A percentile compares a stretch with the other conserved stretches of the same genome.
phyloP scores from a whole-genome alignment of 225 moss, liverwort and hornwort genomes.

The Polytrichum formosum region DNA sequence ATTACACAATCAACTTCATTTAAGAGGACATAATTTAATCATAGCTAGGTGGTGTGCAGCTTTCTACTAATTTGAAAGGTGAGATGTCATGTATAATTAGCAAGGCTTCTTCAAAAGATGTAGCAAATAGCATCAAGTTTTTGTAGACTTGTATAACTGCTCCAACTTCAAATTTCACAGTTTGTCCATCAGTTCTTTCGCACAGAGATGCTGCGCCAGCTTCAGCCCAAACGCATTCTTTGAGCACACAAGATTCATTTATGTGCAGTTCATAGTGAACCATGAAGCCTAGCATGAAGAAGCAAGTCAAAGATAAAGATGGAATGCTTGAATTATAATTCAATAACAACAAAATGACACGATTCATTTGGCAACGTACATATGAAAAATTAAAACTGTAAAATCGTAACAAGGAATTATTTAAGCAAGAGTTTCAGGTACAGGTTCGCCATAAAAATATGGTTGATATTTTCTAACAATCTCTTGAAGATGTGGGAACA shows the following conservation, averaged over 20 bases:
- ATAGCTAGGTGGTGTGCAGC: slow-evolving; percentile 1
- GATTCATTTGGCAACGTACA: no score
- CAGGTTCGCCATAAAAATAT: background rate
- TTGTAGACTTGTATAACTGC: background rate
- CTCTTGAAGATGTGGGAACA: background rate
- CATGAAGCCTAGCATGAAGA: background rate
- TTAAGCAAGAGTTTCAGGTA: background rate
- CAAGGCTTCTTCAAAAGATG: background rate
- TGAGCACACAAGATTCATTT: background rate
- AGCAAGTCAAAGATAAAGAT: background rate
- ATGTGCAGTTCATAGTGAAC: background rate
- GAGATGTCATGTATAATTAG: slow-evolving; percentile 1
- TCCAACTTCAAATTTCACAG: background rate
- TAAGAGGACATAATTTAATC: background rate
- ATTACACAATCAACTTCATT: background rate
- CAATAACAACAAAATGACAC: no score
- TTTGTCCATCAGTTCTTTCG: background rate
- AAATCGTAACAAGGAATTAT: no score
- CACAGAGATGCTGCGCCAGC: background rate
- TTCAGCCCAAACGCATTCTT: background rate
- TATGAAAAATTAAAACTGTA: no score
- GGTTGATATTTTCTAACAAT: background rate
- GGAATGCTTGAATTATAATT: no score
- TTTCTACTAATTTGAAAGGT: background rate
- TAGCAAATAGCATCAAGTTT: background rate